Evolutionary conservation across 2,329 filamentous ascomycete species (phyloP).

Genomic region (Akanthomyces uredinophilus): DNA sequence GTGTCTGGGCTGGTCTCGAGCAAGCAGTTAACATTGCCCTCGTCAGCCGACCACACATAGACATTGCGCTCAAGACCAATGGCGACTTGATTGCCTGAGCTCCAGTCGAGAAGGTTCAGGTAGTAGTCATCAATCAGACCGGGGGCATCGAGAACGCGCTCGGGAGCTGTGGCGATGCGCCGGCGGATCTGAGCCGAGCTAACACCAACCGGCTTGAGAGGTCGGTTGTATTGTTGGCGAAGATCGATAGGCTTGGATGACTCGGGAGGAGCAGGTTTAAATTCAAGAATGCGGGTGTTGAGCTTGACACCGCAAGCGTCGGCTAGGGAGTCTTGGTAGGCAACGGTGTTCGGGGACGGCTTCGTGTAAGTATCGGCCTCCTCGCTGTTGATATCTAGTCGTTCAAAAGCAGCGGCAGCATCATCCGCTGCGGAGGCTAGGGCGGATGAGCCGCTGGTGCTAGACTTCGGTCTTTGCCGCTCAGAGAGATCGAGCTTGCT

Average conservation of each 20-base stretch:
- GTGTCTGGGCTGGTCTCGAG: slow-evolving; percentile 86
- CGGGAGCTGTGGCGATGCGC: slow-evolving; percentile 87
- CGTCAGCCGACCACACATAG: slow-evolving; percentile 97
- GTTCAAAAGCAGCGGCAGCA: slow-evolving; percentile 71
- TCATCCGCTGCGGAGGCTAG: slow-evolving; percentile 78
- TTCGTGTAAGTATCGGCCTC: slow-evolving; percentile 66
- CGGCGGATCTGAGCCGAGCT: slow-evolving; percentile 82
- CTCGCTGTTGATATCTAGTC: slow-evolving; percentile 67
- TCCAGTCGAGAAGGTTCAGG: slow-evolving; percentile 97
- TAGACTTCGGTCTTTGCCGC: slow-evolving; percentile 67
- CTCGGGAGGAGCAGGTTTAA: slow-evolving; percentile 97
- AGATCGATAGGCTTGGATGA: slow-evolving; percentile 98
- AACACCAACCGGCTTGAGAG: slow-evolving; percentile 71
- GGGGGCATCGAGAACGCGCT: slow-evolving; percentile 92
- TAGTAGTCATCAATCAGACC: slow-evolving; percentile 98
- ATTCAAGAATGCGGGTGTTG: slow-evolving; percentile 92
- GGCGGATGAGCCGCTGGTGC: slow-evolving; percentile 63
- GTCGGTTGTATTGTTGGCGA: slow-evolving; percentile 95
- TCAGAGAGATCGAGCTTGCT: slow-evolving; percentile 74
- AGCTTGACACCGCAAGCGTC: slow-evolving; percentile 88
- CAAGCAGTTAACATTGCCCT: slow-evolving; percentile 81
- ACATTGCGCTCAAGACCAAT: slow-evolving; percentile 96
- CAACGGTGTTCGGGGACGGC: slow-evolving; percentile 78
- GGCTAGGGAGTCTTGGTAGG: slow-evolving; percentile 88
- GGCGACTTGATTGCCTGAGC: slow-evolving; percentile 93